These are phyloP conservation scores for Guadua angustifolia DNA, from an alignment of 176 grass and related monocot species.

Conservation along the genomic window DNA sequence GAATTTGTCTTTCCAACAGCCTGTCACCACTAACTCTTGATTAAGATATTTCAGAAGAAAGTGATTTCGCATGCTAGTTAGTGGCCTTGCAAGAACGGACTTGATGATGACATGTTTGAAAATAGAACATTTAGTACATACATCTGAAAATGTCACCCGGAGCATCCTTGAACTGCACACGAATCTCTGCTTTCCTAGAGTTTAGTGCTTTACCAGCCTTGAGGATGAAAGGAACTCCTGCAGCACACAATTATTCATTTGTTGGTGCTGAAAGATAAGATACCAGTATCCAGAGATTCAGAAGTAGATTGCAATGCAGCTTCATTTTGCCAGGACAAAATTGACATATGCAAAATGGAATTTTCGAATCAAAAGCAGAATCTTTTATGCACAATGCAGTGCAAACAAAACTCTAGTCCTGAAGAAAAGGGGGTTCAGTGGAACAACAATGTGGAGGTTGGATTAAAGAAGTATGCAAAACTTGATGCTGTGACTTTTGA, in stretches of 20 bases:
- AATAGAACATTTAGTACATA: conserved; percentile 42
- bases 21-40: not conserved
- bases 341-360: not conserved
- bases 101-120: not conserved
- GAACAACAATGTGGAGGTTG: not conserved
- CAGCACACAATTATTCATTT: conserved; percentile 30
- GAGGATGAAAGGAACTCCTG: conserved; percentile 96
- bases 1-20: not conserved
- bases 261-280: conserved; percentile 31
- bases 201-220: conserved; percentile 96
- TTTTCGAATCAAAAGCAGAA: not conserved
- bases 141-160: conserved; percentile 98
- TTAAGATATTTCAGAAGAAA: conserved; percentile 2
- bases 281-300: not conserved
- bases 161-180: conserved; percentile 96
- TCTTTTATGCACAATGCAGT: not conserved
- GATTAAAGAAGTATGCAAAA: not conserved
- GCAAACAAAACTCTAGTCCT: not conserved
- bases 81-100: not conserved
- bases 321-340: conserved; percentile 20
- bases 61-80: not conserved
- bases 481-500: not conserved
- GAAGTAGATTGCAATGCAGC: not conserved
- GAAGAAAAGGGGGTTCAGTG: conserved; percentile 6
- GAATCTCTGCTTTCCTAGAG: conserved; percentile 93